Evolutionary conservation across 176 grass and related monocot species (phyloP).

Genomic region (Canna indica): DNA sequence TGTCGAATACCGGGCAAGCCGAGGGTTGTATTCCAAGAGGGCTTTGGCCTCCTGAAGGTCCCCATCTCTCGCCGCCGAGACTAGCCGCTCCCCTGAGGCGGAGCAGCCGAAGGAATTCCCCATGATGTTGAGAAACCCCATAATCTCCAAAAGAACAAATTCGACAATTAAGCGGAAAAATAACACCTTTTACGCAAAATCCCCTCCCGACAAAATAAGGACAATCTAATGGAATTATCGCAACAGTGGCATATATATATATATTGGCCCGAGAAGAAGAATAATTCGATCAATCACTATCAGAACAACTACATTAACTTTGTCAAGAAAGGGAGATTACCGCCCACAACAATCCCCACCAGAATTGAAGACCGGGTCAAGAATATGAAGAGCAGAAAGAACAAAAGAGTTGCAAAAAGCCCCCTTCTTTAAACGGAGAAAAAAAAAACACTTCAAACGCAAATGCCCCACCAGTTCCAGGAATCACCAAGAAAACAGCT

Average conservation of each 20-base stretch:
- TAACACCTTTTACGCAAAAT: not conserved
- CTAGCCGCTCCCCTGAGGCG: slow-evolving; percentile 87
- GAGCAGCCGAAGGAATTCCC: slow-evolving; percentile 97
- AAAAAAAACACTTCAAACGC: not conserved
- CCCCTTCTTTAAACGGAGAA: not conserved
- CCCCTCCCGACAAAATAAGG: not conserved
- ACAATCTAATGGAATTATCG: not conserved
- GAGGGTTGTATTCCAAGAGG: slow-evolving; percentile 85
- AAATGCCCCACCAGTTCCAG: slow-evolving; percentile 1
- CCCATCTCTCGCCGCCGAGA: slow-evolving; percentile 86
- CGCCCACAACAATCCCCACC: slow-evolving; percentile 4
- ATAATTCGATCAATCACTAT: slow-evolving; percentile 3
- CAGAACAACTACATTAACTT: not conserved
- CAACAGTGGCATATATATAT: not conserved
- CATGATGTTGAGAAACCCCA: slow-evolving; percentile 92
- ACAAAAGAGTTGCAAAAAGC: not conserved
- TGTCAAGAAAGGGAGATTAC: slow-evolving; percentile 8
- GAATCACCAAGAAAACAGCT: not conserved
- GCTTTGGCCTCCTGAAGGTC: slow-evolving; percentile 85
- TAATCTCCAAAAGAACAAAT: slow-evolving; percentile 31
- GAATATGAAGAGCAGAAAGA: not conserved
- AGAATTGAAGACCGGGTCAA: not conserved
- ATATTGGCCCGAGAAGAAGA: not conserved
- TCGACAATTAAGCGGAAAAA: not conserved
- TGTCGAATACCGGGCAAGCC: slow-evolving; percentile 80